Base-by-base conservation (phyloP, 106 monocot genomes). In the Dendrobium huoshanense region DNA sequence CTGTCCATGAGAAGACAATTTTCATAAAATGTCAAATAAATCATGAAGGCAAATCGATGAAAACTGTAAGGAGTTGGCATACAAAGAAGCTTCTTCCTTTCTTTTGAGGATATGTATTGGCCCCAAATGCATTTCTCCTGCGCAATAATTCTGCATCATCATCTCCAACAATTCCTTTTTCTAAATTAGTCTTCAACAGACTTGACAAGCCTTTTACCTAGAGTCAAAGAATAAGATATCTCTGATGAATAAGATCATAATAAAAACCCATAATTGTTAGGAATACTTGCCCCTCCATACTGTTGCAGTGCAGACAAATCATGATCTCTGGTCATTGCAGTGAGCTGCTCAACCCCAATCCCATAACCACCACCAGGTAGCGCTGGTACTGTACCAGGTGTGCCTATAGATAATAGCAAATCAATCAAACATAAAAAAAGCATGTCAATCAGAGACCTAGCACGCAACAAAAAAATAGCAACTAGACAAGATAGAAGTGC, bases 321-420 rank as follows among this genome's bases (percentile, higher is more conserved):
- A 79, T 95, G 94, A 85, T 94, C 94, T 51, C 92, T 87, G 19
- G 87, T 95, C 89, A 98, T 78, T 73, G 85, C 27, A 73, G 92
- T 92, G 73, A 98, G 89, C 67, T 92, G 91, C 51, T 94, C 92
- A 64, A 58, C 67, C 77, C 88, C 87, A 84, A 98, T 95, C 55
- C 92, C 94, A 85, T 87, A 92, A 59, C 83, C 84, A 83, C 78
- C 75, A 81, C 58, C 7, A 27, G 75, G 79, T 80, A 81, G 84
- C 24, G 24, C 72, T 56, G 82, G 74, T 25, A 48, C n/a, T 45
- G 48, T 58, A 54, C 65, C 79, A 86, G 81, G 83, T 59, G 79
- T 77, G 11, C 85, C 89, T 9, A 44, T 19, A 29, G 25, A 24
- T 16, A 81, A 19, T 48, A 3, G 37, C 4, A 75, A 8, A 67